Conservation (phyloP, 2,329 filamentous ascomycete genomes). For the Dendrostoma leiphaemia region DNA sequence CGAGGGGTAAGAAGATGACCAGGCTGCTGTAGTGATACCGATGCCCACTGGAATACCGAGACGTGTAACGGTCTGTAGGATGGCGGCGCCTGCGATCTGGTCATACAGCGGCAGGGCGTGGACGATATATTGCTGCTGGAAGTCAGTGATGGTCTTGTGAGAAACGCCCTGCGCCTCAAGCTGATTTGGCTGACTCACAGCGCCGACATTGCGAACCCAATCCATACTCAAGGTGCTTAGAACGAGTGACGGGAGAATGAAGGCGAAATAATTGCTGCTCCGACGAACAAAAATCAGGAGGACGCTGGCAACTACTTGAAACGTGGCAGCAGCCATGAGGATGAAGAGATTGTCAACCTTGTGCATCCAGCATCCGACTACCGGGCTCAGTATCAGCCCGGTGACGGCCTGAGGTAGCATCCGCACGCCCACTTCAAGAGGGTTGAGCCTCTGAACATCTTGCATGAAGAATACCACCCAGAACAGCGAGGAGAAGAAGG, state of each 20-base stretch:
- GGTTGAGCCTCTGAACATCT: slow-evolving; percentile 27
- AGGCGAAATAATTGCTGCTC: slow-evolving; percentile 28
- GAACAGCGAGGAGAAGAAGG: slow-evolving; percentile 32
- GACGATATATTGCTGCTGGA: neutral
- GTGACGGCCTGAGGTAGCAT: slow-evolving; percentile 32
- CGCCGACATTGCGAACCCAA: slow-evolving; percentile 21
- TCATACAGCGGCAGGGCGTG: neutral
- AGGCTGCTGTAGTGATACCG: slow-evolving; percentile 1
- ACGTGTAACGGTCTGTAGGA: neutral
- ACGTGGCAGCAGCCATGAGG: slow-evolving; percentile 25
- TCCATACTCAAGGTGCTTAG: slow-evolving; percentile 33
- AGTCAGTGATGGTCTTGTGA: neutral
- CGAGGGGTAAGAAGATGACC: neutral
- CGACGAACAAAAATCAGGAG: slow-evolving; percentile 30
- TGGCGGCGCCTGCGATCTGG: neutral
- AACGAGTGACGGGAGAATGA: slow-evolving; percentile 31
- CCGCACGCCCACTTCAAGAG: slow-evolving; percentile 30
- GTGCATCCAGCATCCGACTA: slow-evolving; percentile 1
- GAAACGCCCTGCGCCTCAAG: neutral
- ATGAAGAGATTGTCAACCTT: slow-evolving; percentile 23
- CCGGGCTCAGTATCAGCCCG: slow-evolving; percentile 29
- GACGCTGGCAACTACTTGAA: slow-evolving; percentile 28
- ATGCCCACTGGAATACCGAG: neutral
- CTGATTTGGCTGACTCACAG: neutral
- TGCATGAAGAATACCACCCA: slow-evolving; percentile 35